Evolutionary conservation across 768 basidiomycete genomes (phyloP).

Genomic region (Cystoderma amianthinum): DNA sequence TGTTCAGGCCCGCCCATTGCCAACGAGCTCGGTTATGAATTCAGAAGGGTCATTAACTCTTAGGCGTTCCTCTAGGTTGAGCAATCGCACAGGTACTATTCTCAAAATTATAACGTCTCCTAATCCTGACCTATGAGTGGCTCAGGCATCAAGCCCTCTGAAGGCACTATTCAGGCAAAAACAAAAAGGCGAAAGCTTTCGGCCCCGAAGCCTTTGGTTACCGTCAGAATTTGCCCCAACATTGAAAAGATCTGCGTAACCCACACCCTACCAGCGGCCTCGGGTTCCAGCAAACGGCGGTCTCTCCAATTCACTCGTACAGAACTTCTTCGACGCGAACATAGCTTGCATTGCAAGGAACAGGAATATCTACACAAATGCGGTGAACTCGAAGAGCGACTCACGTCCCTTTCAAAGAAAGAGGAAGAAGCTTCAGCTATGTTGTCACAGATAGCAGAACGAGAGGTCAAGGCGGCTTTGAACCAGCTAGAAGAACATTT

Average conservation of each 20-base stretch:
- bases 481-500: conserved; percentile 56
- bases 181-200: not conserved
- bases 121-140: no score
- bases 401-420: conserved; percentile 25
- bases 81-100: conserved; percentile 16
- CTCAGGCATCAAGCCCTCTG: no score
- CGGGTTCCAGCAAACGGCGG: conserved; percentile 24
- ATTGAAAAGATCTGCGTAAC: no score
- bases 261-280: conserved; percentile 9
- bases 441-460: conserved; percentile 33
- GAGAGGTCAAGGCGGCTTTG: conserved; percentile 34
- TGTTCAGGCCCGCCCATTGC: no score
- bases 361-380: conserved; percentile 27
- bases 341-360: conserved; percentile 27
- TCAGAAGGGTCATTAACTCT: not conserved
- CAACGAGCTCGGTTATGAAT: not conserved
- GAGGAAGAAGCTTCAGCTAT: conserved; percentile 34
- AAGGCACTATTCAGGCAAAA: no score
- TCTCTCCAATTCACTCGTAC: conserved; percentile 30
- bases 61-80: conserved; percentile 24
- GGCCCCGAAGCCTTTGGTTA: no score
- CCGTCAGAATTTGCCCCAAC: no score
- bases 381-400: conserved; percentile 33
- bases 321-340: conserved; percentile 31
- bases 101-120: no score